Percentiles rank a stretch among this genome's conserved stretches.
These are phyloP conservation scores for Candida nemodendra DNA, from an alignment of 805 yeast species.

Conservation along the genomic window DNA sequence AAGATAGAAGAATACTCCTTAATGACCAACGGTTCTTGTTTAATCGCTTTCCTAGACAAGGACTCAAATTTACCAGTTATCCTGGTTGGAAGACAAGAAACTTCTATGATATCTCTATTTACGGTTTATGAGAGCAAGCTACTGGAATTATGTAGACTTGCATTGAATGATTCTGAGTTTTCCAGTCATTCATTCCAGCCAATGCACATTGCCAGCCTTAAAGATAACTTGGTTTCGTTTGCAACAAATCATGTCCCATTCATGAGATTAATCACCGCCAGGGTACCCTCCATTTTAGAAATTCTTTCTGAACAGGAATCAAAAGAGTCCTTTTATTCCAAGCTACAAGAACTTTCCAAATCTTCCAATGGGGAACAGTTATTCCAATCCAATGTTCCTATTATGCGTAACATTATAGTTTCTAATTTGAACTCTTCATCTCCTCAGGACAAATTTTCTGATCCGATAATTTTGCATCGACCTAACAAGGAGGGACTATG, in stretches of 20 bases:
- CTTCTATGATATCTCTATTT: slow-evolving; percentile 54
- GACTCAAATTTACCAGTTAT: slow-evolving; percentile 35
- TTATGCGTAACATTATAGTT: slow-evolving; percentile 36
- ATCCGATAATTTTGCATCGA: slow-evolving; percentile 39
- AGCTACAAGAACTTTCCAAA: slow-evolving; percentile 6
- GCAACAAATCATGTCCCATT: slow-evolving; percentile 80
- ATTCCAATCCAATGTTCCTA: slow-evolving; percentile 26
- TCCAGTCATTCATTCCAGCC: slow-evolving; percentile 64
- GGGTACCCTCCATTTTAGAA: slow-evolving; percentile 36
- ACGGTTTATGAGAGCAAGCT: slow-evolving; percentile 25
- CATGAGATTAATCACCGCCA: slow-evolving; percentile 61
- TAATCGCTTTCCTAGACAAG: slow-evolving; percentile 33
- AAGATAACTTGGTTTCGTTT: slow-evolving; percentile 43
- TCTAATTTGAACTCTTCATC: slow-evolving; percentile 49
- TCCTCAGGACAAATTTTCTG: slow-evolving; percentile 69
- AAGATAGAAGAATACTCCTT: slow-evolving; percentile 35
- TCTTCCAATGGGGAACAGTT: slow-evolving; percentile 15
- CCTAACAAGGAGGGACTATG: slow-evolving; percentile 49
- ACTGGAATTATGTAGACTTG: slow-evolving; percentile 43
- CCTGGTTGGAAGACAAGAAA: slow-evolving; percentile 58
- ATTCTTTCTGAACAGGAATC: slow-evolving; percentile 10
- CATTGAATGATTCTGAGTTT: slow-evolving; percentile 74
- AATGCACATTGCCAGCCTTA: slow-evolving; percentile 38
- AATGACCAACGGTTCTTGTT: slow-evolving; percentile 50
- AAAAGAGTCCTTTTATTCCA: slow-evolving; percentile 1